Conservation (phyloP, 2,329 filamentous ascomycete species). For the Penicillium janthinellum region DNA sequence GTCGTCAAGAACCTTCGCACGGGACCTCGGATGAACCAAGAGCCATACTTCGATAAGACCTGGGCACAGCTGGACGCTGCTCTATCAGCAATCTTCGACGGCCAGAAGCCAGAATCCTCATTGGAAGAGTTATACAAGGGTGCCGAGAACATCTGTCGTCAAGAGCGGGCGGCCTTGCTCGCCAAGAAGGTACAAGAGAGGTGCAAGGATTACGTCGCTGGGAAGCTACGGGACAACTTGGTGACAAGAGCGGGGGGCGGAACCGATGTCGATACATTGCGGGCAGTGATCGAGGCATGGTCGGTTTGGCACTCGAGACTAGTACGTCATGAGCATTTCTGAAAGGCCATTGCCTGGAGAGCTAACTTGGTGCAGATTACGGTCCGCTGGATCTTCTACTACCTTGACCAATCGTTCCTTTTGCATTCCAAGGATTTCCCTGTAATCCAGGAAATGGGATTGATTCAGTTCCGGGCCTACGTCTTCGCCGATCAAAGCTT, state of each 20-base stretch:
- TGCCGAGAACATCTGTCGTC: conserved; percentile 87
- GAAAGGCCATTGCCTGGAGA: background rate
- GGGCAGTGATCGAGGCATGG: conserved; percentile 67
- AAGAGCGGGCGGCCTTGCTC: conserved; percentile 69
- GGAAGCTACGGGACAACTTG: conserved; percentile 60
- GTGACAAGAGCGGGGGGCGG: conserved; percentile 56
- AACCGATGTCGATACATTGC: conserved; percentile 66
- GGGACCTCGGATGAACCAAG: conserved; percentile 64
- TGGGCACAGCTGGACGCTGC: conserved; percentile 75
- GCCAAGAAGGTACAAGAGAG: conserved; percentile 66
- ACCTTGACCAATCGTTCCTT: conserved; percentile 86
- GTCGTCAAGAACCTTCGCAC: conserved; percentile 89
- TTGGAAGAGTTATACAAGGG: conserved; percentile 86
- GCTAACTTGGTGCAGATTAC: conserved; percentile 56
- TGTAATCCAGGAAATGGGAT: conserved; percentile 79
- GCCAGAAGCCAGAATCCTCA: conserved; percentile 66
- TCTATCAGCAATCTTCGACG: conserved; percentile 71
- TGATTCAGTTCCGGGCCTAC: conserved; percentile 69
- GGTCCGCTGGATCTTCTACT: conserved; percentile 88
- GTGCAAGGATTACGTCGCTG: conserved; percentile 65
- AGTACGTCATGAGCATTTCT: conserved; percentile 50
- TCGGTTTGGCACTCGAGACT: conserved; percentile 75
- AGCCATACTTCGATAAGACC: conserved; percentile 75
- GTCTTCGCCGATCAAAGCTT: conserved; percentile 59
- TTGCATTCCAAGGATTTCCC: conserved; percentile 69